Base-by-base conservation (phyloP, 2,329 filamentous ascomycete genomes). In the Hypoxylon rubiginosum region DNA sequence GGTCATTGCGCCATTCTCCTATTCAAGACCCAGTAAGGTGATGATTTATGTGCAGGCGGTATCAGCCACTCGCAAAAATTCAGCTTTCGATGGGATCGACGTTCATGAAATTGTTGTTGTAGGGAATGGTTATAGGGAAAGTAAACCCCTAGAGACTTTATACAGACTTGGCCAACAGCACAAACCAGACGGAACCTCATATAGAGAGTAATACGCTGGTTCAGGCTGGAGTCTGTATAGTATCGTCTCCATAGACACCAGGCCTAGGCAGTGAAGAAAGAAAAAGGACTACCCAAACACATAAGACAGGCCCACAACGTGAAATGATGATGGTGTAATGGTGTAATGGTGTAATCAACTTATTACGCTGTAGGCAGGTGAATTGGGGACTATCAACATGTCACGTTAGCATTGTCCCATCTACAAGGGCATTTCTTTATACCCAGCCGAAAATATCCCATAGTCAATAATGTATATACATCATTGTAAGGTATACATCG, bases 1-100 rank as follows among this genome's bases (percentile, higher is more conserved):
- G 96, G 96, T 58, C 96, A 98, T 86, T 97, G 94, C 81, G 96
- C 96, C 65, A 98, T 99, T 78, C 88, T 99, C 61, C 90, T 99
- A 57, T 99, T 98, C 90, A 99, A 99, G 88, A 99, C 96, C 43
- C 95, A 97, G 88, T 98, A 90, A 78, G 57, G 13, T 24, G 36
- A 19, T 49, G 46, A 51, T 24, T 51, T 45, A 30, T 15, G 9
- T 50, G 36, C 24, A 58, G 45, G 17, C 28, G n/a, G 4, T 26
- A 49, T n/a, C 49, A 24, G 28, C 34, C 28, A 57, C 53, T 54
- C 36, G 32, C 46, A 9, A 24, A 24, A 43, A 21, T 39, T 41
- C 8, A 49, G 57, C 24, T 34, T n/a, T 24, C 30, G 26, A 45
- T 30, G 13, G 21, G 30, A 41, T 45, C 52, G 48, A 39, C 46